Percentiles rank a stretch among this genome's conserved stretches.
Evolutionary conservation across 345 rosid species (phyloP).

Genomic region (Heritiera fomes): DNA sequence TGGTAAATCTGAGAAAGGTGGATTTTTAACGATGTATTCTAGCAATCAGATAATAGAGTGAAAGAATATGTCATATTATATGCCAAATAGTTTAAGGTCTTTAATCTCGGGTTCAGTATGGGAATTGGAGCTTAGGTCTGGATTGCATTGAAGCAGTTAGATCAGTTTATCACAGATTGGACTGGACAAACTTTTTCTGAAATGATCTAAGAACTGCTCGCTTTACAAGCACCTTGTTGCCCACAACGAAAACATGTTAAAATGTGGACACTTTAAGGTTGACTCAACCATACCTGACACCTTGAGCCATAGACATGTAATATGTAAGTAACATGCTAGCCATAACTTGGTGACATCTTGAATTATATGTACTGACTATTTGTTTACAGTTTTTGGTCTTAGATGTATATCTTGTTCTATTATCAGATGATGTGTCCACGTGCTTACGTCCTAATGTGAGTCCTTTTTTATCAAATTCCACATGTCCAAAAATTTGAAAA

Average conservation of each 20-base stretch:
- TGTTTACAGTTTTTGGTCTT: neutral
- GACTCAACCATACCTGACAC: neutral
- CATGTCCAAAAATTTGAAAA: neutral
- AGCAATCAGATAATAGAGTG: neutral
- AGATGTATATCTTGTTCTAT: neutral
- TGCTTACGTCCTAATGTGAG: neutral
- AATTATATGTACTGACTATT: neutral
- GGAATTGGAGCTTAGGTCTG: neutral
- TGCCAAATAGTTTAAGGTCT: neutral
- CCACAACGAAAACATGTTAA: neutral
- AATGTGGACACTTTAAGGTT: neutral
- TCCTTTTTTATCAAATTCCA: neutral
- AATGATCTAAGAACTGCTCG: neutral
- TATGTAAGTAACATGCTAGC: constrained; percentile 2
- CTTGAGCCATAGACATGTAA: neutral
- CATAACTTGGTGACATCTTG: neutral
- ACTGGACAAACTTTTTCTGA: neutral
- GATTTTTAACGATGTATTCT: neutral
- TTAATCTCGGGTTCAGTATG: neutral
- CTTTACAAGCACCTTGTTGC: neutral
- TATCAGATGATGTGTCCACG: neutral
- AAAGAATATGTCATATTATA: neutral
- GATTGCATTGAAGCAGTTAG: neutral
- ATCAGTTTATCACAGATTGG: neutral
- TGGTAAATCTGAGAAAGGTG: neutral